Evolutionary conservation across 2,329 filamentous ascomycete species (phyloP), one percentile per base, ranked within the genome.

Genomic region (Alternaria tenuissima): DNA sequence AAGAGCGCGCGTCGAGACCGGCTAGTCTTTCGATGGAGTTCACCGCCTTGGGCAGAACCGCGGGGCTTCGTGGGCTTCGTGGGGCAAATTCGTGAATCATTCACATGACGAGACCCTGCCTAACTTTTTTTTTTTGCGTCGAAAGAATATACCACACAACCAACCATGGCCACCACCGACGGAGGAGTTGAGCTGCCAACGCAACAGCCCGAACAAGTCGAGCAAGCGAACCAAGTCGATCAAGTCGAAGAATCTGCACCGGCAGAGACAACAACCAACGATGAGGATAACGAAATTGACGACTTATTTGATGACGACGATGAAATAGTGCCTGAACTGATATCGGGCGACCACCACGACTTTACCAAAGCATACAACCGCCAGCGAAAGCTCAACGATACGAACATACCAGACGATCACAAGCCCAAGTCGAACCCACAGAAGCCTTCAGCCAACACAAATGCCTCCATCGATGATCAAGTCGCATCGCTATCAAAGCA

Each of bases 341-440:
- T 88, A 49, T 83, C 87, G 0, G 84, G 82, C 1, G 87, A 88
- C 62, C 82, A 85, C 0, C 72, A 86, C 39, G 91, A 96, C 77
- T 86, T 93, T 57, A 93, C 92, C 38, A 95, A 96, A 80, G 89
- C 90, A 7, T 95, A 95, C 83, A 97, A 97, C 78, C 90, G 93
- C 62, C 92, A 96, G 76, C 86, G 88, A 61, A 89, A 89, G 72
- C 79, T 91, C 57, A 87, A 88, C 72, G 86, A 88, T 69, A 70
- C 77, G 18, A 79, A 77, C 34, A 79, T 82, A 54, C 81, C 81
- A 41, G 76, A 78, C 65, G 82, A 82, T 62, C 83, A 87, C 48
- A 85, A 87, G 56, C 89, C 90, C 3, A 89, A 90, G 71, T 87
- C 88, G 57, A 96, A 95, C 74, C 86, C 89, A 18, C 92, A 76